Conservation (phyloP, 2,329 filamentous ascomycete species). For the Cladosporium sp. region DNA sequence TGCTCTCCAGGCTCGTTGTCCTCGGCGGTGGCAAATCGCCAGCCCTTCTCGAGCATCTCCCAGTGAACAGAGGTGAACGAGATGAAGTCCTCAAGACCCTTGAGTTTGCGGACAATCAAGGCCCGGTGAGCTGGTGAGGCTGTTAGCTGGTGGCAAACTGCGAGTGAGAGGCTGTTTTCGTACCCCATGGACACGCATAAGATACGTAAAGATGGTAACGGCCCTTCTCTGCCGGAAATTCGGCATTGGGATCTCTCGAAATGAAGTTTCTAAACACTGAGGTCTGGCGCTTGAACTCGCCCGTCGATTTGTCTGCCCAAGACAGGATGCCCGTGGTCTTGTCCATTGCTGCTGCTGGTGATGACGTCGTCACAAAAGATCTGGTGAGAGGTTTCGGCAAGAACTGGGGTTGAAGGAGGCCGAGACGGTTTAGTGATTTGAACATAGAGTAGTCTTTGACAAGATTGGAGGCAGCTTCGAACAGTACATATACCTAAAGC, state of each 20-base stretch:
- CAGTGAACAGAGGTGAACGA: slow-evolving; percentile 81
- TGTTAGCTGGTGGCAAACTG: background rate
- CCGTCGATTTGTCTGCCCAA: slow-evolving; percentile 57
- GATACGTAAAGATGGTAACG: slow-evolving; percentile 94
- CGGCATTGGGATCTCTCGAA: slow-evolving; percentile 63
- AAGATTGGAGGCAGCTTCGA: background rate
- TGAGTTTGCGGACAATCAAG: slow-evolving; percentile 81
- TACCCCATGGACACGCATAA: slow-evolving; percentile 87
- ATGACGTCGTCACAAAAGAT: background rate
- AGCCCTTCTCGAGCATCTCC: slow-evolving; percentile 74
- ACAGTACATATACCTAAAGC: background rate
- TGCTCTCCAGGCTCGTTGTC: slow-evolving; percentile 55
- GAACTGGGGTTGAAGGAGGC: background rate
- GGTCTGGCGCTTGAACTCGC: slow-evolving; percentile 87
- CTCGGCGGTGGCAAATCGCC: slow-evolving; percentile 71
- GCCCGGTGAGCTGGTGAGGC: slow-evolving; percentile 65
- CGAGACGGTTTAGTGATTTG: slow-evolving; percentile 3
- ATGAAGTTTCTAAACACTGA: slow-evolving; percentile 80
- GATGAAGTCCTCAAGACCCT: slow-evolving; percentile 84
- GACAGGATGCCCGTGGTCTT: slow-evolving; percentile 3
- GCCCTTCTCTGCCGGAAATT: slow-evolving; percentile 79
- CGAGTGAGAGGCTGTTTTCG: slow-evolving; percentile 15
- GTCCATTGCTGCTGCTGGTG: slow-evolving; percentile 7
- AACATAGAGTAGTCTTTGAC: slow-evolving; percentile 3
- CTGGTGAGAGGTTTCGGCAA: background rate